Conservation (phyloP, 2,329 filamentous ascomycete species). For the Gyromitra esculenta region DNA sequence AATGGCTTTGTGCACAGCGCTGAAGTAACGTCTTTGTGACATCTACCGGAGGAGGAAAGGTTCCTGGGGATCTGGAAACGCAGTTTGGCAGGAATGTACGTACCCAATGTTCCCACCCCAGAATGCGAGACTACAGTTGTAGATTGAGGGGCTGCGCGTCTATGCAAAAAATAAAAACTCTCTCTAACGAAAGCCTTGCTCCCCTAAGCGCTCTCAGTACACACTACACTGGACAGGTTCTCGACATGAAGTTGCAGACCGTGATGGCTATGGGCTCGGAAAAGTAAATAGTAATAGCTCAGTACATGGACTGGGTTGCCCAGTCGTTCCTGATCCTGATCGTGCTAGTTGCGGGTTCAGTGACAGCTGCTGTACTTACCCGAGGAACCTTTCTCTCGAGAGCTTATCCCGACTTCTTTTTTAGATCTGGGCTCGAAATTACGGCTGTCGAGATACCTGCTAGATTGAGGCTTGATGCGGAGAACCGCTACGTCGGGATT, state of each 20-base stretch:
- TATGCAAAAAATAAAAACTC: conserved; percentile 43
- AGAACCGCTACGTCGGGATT: conserved; percentile 49
- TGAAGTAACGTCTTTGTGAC: conserved; percentile 35
- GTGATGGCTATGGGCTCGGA: conserved; percentile 13
- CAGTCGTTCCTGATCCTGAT: conserved; percentile 21
- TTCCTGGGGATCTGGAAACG: conserved; percentile 25
- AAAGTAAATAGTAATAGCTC: conserved; percentile 29
- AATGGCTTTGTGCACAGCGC: conserved; percentile 43
- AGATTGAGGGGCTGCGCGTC: conserved; percentile 52
- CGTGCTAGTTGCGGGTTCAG: background rate
- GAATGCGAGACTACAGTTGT: conserved; percentile 42
- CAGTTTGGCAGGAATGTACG: conserved; percentile 29
- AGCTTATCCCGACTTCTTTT: conserved; percentile 47
- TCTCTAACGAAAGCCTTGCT: conserved; percentile 48
- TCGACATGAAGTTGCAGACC: conserved; percentile 33
- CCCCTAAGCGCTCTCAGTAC: conserved; percentile 39
- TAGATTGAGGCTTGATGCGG: conserved; percentile 47
- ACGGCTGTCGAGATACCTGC: conserved; percentile 23
- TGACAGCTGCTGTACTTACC: conserved; percentile 48
- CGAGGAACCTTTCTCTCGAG: conserved; percentile 30
- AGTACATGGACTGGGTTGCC: conserved; percentile 3
- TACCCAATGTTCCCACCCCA: conserved; percentile 25
- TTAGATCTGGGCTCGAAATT: conserved; percentile 41
- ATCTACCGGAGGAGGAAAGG: conserved; percentile 22
- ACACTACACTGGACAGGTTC: conserved; percentile 17